A percentile compares a stretch with the other conserved stretches of the same genome.
phyloP scores from a whole-genome alignment of 179 eudicot genomes.

The Spergularia azorica region DNA sequence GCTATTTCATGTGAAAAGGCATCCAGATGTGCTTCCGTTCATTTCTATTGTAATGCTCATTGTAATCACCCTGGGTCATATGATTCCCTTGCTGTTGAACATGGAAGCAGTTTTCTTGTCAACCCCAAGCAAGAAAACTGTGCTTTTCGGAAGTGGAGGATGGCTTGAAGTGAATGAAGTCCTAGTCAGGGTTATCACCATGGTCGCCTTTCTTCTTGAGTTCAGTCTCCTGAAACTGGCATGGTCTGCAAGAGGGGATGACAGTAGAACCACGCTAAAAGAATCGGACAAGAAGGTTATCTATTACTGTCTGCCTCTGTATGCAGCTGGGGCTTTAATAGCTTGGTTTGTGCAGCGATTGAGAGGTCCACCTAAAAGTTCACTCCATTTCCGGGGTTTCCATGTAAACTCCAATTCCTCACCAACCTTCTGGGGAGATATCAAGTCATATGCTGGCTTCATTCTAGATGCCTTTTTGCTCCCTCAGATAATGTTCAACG shows the following conservation, averaged over 20 bases:
- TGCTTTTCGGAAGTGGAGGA: constrained; percentile 60
- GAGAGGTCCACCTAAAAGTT: constrained; percentile 30
- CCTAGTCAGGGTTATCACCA: constrained; percentile 75
- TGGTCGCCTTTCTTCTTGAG: constrained; percentile 85
- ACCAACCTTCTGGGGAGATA: constrained; percentile 53
- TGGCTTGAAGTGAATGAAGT: constrained; percentile 96
- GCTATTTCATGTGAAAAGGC: constrained; percentile 64
- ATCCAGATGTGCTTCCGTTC: constrained; percentile 61
- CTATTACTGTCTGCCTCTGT: constrained; percentile 54
- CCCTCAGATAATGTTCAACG: constrained; percentile 86
- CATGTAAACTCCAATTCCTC: constrained; percentile 21
- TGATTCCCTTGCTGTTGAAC: constrained; percentile 78
- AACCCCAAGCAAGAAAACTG: constrained; percentile 48
- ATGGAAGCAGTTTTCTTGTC: constrained; percentile 78
- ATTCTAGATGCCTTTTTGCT: constrained; percentile 72
- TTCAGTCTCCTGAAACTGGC: constrained; percentile 77
- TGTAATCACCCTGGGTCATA: constrained; percentile 67
- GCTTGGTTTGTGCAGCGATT: constrained; percentile 58
- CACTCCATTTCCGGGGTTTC: constrained; percentile 3
- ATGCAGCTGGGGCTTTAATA: constrained; percentile 53
- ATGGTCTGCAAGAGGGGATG: constrained; percentile 62
- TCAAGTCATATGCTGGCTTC: constrained; percentile 78
- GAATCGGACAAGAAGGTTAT: constrained; percentile 65
- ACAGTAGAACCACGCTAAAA: constrained; percentile 44
- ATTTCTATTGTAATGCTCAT: constrained; percentile 73